phyloP scores from a whole-genome alignment of 108 stramenopile species.

The Aurantiochytrium sp. region DNA sequence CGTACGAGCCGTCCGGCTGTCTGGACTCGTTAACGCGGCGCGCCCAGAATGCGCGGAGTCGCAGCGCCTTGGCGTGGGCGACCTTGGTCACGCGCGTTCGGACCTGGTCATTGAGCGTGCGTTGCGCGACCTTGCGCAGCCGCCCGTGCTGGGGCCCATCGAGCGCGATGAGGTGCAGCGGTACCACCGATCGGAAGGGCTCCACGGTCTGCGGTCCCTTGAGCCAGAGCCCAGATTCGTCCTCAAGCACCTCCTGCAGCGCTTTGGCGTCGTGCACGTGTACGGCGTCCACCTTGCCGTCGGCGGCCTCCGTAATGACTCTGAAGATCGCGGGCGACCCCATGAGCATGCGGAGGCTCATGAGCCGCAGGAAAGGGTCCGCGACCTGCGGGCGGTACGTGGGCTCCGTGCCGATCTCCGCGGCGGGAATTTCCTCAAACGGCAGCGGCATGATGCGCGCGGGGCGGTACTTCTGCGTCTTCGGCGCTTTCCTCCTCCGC shows the following conservation, averaged over 20 bases:
- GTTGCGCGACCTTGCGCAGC: neutral
- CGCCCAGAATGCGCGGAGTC: neutral
- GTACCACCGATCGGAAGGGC: neutral
- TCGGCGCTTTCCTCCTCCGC: too few relatives aligned
- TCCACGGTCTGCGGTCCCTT: constrained; percentile 5
- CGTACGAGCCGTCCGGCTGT: neutral
- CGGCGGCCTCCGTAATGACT: neutral
- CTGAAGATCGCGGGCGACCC: neutral
- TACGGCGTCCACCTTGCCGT: neutral
- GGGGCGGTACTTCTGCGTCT: too few relatives aligned
- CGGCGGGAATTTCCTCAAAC: neutral
- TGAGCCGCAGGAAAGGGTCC: neutral
- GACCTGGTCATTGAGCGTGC: neutral
- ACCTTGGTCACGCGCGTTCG: neutral
- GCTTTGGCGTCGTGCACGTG: neutral
- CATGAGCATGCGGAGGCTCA: neutral
- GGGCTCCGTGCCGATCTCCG: neutral
- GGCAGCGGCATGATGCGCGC: too few relatives aligned
- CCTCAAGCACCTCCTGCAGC: neutral
- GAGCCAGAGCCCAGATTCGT: neutral
- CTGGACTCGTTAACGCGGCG: too few relatives aligned
- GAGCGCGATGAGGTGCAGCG: neutral
- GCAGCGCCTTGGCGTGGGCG: neutral
- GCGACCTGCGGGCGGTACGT: neutral
- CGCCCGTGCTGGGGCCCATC: neutral